Evolutionary conservation across 1,139 yeast species (phyloP), one percentile per base, ranked within the genome.

Genomic region (Debaryomycetaceae sp.): DNA sequence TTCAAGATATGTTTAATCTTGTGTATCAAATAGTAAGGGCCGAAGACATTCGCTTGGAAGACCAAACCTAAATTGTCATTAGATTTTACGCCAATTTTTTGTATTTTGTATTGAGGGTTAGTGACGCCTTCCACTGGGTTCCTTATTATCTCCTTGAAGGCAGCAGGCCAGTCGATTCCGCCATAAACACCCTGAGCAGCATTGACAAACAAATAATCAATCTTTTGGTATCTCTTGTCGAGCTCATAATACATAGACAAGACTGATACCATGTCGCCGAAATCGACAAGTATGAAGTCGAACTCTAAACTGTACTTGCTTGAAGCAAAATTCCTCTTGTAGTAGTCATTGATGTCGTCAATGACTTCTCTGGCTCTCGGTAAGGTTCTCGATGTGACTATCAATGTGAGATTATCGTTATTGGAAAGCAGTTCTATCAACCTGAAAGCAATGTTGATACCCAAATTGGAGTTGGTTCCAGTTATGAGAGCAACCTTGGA

Each of bases 11-110:
- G 81, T 41, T 68, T 60, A 34, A 87, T 67, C 52, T 75, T 83
- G 54, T 84, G 87, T 38, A 87, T 69, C 43, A 93, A 69, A 62
- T 84, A 93, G 68, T 87, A 91, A 1, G 98, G 99, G 0, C 96
- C 96, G 65, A 95, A 87, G 11, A 91, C 96, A 60, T 93, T 93
- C 5, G 96, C 96, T 65, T 93, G 97, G 67, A 93, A 95, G 5
- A 90, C 91, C 34, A 87, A 68, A 1, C 99, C 98, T 72, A 93
- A 57, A 0, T 81, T 90, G 55, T 81, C 89, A n/a, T 57, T 61
- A 1, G 96, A 79, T 54, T 76, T 80, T 27, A 83, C 81, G 2
- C 97, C 97, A 4, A 78, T 73, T 47, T 77, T 73, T 67, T 93
- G 98, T 31, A 84, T 75, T 63, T 93, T 91, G 66, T 87, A 91